A percentile compares a stretch with the other conserved stretches of the same genome.
phyloP scores from a whole-genome alignment of 805 yeast genomes.

The Komagataella mondaviorum region DNA sequence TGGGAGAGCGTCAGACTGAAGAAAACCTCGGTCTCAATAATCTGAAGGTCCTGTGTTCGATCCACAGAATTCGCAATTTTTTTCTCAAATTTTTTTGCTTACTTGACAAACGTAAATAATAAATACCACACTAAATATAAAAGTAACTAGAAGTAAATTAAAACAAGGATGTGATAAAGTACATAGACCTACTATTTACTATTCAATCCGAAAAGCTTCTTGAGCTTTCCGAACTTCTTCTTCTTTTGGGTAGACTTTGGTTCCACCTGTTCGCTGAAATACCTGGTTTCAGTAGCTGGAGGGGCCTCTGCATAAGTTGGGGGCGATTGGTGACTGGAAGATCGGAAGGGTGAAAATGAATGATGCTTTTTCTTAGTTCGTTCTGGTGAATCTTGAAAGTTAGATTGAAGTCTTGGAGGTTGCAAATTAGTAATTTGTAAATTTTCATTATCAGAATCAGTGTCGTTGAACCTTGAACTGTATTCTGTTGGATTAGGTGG shows the following conservation, averaged over 20 bases:
- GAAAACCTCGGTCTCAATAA: constrained; percentile 1
- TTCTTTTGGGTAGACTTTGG: constrained; percentile 12
- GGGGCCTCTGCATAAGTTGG: not conserved
- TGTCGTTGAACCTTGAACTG: not conserved
- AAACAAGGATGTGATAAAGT: not conserved
- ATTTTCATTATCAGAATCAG: not conserved
- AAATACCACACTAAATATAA: too few species aligned
- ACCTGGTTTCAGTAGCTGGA: not conserved
- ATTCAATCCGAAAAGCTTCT: constrained; percentile 18
- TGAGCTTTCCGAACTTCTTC: constrained; percentile 18
- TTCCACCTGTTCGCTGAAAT: constrained; percentile 11
- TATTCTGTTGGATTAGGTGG: not conserved
- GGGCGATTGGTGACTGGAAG: not conserved
- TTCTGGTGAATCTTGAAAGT: not conserved
- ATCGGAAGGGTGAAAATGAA: not conserved
- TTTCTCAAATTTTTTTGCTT: too few species aligned
- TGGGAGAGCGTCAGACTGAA: constrained; percentile 1
- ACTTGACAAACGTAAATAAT: too few species aligned
- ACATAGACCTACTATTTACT: not conserved
- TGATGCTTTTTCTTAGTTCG: not conserved
- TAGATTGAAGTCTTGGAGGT: not conserved
- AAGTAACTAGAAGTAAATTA: too few species aligned
- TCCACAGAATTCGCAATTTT: constrained; percentile 1
- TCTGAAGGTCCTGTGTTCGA: constrained; percentile 2
- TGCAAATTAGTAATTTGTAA: not conserved